A percentile compares a stretch with the other conserved stretches of the same genome.
Evolutionary conservation across 2,329 filamentous ascomycete genomes (phyloP).

Genomic region (Aspergillus niger): DNA sequence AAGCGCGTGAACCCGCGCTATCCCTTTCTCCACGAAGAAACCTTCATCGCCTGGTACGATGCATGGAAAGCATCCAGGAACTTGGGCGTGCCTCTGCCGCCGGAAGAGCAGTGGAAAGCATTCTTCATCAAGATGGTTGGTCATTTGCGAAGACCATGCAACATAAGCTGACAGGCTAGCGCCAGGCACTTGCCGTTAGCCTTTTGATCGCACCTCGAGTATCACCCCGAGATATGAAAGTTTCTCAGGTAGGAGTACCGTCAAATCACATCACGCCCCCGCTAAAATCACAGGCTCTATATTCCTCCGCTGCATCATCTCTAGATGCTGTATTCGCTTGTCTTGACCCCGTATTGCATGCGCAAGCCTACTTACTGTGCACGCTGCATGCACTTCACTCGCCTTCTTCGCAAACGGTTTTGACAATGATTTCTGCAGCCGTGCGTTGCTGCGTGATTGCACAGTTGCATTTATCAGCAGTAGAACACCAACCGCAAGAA

Average conservation of each 20-base stretch:
- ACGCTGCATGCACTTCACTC: slow-evolving; percentile 6
- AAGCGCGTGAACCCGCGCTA: slow-evolving; percentile 4
- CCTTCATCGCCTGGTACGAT: slow-evolving; percentile 2
- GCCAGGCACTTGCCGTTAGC: slow-evolving; percentile 1
- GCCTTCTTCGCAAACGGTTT: slow-evolving; percentile 4
- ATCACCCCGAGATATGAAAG: background rate
- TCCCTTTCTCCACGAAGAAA: slow-evolving; percentile 8
- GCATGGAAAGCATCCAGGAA: background rate
- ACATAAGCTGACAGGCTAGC: background rate
- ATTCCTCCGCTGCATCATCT: background rate
- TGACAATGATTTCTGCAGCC: slow-evolving; percentile 6
- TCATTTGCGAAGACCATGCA: background rate
- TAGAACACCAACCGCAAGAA: background rate
- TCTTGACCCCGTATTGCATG: slow-evolving; percentile 4
- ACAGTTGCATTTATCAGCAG: background rate
- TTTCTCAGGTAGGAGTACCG: background rate
- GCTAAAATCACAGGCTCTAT: background rate
- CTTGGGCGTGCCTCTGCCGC: background rate
- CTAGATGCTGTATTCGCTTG: slow-evolving; percentile 1
- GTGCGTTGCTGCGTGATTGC: slow-evolving; percentile 8
- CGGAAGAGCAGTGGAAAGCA: slow-evolving; percentile 1
- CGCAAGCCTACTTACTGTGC: slow-evolving; percentile 6
- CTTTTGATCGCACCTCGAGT: slow-evolving; percentile 5
- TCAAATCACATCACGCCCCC: no score
- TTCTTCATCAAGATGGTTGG: slow-evolving; percentile 7